phyloP scores from a whole-genome alignment of 371 early-diverging fungal species.

The Mucor indicus region DNA sequence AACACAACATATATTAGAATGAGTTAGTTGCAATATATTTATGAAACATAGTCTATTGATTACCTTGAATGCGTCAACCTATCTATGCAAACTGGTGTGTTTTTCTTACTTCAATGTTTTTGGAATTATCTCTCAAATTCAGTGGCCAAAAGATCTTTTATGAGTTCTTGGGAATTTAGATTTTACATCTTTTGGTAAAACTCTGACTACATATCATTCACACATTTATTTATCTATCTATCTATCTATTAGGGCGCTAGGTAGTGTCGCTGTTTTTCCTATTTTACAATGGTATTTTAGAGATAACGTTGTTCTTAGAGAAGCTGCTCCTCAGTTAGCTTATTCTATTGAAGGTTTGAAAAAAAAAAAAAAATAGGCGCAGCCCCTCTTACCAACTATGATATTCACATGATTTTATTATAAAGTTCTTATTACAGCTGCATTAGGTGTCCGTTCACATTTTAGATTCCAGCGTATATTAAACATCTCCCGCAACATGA shows the following conservation, averaged over 20 bases:
- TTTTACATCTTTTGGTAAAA: constrained; percentile 36
- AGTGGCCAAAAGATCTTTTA: constrained; percentile 38
- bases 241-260: constrained; percentile 28
- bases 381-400: neutral
- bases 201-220: constrained; percentile 25
- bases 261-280: constrained; percentile 42
- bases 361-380: neutral
- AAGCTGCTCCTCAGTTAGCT: constrained; percentile 42
- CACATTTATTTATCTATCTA: neutral
- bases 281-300: constrained; percentile 41
- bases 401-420: neutral
- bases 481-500: constrained; percentile 16
- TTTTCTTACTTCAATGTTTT: constrained; percentile 40
- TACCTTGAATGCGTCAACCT: constrained; percentile 30
- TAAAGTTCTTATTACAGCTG: constrained; percentile 31
- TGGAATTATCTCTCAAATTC: constrained; percentile 40
- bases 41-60: constrained; percentile 19
- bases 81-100: constrained; percentile 28
- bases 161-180: constrained; percentile 38
- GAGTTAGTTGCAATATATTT: constrained; percentile 31
- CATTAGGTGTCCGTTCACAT: constrained; percentile 40
- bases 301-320: constrained; percentile 23
- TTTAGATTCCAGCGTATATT: constrained; percentile 33
- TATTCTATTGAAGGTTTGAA: constrained; percentile 40
- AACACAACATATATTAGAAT: constrained; percentile 21